Percentiles rank a stretch among this genome's conserved stretches.
These are phyloP conservation scores for Elsinoe australis DNA, from an alignment of 2,329 filamentous ascomycete species.

Conservation along the genomic window DNA sequence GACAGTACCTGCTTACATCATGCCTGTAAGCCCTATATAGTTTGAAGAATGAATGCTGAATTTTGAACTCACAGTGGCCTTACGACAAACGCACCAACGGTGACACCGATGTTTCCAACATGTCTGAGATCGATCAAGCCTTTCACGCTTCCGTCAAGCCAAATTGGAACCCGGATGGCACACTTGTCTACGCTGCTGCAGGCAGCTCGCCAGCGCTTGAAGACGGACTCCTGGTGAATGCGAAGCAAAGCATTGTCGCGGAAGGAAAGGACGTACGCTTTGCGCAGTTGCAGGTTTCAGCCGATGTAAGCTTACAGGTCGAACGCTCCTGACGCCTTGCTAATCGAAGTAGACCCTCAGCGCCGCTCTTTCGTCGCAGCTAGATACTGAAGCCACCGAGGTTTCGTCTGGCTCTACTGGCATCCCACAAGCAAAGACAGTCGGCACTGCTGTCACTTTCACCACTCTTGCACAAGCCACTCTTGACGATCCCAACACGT, in stretches of 20 bases:
- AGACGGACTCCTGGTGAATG: slow-evolving; percentile 47
- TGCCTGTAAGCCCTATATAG: slow-evolving; percentile 13
- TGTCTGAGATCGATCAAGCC: slow-evolving; percentile 56
- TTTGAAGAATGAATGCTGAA: slow-evolving; percentile 35
- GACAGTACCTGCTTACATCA: background rate
- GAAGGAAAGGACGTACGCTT: slow-evolving; percentile 58
- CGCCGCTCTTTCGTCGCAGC: background rate
- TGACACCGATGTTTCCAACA: slow-evolving; percentile 53
- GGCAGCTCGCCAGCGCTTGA: slow-evolving; percentile 34
- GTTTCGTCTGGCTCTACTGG: slow-evolving; percentile 30
- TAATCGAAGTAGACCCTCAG: background rate
- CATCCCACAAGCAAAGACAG: slow-evolving; percentile 29
- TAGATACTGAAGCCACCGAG: slow-evolving; percentile 43
- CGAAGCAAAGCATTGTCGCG: slow-evolving; percentile 53
- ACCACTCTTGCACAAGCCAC: slow-evolving; percentile 40
- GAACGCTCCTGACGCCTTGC: slow-evolving; percentile 19
- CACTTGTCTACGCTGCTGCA: slow-evolving; percentile 56
- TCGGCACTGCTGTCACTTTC: slow-evolving; percentile 35
- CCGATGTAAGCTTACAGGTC: slow-evolving; percentile 31
- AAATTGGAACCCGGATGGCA: slow-evolving; percentile 68
- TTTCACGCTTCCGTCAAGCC: slow-evolving; percentile 72
- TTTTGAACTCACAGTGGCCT: slow-evolving; percentile 61
- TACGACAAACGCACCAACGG: slow-evolving; percentile 73
- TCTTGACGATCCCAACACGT: slow-evolving; percentile 12
- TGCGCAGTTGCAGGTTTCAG: slow-evolving; percentile 50